Conservation (phyloP, 352 stramenopile species). For the Pythium apleroticum region DNA sequence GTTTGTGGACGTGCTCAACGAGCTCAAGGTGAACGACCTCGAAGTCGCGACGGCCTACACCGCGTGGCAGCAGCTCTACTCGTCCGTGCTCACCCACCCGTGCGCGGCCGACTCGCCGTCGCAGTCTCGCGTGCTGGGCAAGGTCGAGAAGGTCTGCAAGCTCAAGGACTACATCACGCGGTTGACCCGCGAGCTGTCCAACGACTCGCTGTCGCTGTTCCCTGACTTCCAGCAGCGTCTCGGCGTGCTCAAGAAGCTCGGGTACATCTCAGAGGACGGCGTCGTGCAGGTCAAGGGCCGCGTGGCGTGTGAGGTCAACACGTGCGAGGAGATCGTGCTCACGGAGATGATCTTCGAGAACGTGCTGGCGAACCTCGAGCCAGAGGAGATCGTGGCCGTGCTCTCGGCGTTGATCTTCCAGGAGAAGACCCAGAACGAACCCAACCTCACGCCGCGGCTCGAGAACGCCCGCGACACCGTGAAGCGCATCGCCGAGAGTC, state of each 20-base stretch:
- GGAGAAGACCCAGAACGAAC: conserved; percentile 87
- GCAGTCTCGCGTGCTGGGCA: conserved; percentile 47
- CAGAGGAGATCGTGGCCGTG: conserved; percentile 96
- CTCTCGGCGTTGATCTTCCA: conserved; percentile 97
- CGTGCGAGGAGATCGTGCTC: conserved; percentile 96
- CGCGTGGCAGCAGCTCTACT: conserved; percentile 60
- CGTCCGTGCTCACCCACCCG: conserved; percentile 46
- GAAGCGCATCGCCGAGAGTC: conserved; percentile 76
- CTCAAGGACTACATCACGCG: conserved; percentile 63
- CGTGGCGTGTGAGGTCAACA: conserved; percentile 98
- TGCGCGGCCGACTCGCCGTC: conserved; percentile 35
- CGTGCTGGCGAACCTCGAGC: conserved; percentile 94
- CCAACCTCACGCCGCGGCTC: conserved; percentile 66
- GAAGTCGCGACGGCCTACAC: conserved; percentile 69
- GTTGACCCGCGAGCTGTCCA: conserved; percentile 67
- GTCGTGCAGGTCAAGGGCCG: conserved; percentile 95
- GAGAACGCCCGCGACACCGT: conserved; percentile 86
- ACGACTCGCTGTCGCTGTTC: conserved; percentile 94
- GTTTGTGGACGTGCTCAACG: conserved; percentile 68
- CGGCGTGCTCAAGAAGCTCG: conserved; percentile 90
- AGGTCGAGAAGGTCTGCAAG: conserved; percentile 78
- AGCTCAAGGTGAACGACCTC: conserved; percentile 81
- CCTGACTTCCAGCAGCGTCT: conserved; percentile 97
- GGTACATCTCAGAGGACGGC: conserved; percentile 91
- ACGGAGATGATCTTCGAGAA: conserved; percentile 99